Percentiles rank a stretch among this genome's conserved stretches.
phyloP scores from a whole-genome alignment of 1,284 basidiomycete species.

The Cryptococcus amylolentus region DNA sequence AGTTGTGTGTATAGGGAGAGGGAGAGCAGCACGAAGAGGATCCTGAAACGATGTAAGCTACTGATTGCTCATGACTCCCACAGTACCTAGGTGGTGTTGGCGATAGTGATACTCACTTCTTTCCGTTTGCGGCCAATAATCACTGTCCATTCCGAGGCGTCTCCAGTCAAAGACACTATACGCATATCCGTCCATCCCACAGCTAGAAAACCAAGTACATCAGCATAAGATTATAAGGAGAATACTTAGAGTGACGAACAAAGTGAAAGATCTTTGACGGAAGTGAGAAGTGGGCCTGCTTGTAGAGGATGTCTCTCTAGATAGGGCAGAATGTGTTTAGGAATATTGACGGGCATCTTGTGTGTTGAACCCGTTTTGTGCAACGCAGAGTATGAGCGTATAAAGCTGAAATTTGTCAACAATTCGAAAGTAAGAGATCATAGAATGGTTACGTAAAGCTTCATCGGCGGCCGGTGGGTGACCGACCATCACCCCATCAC shows the following conservation, averaged over 20 bases:
- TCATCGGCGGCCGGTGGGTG: too few relatives aligned
- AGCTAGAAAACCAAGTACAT: conserved; percentile 22
- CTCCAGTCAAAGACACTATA: conserved; percentile 22
- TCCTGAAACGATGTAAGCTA: conserved; percentile 28
- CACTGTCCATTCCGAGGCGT: conserved; percentile 30
- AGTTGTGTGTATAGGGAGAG: conserved; percentile 45
- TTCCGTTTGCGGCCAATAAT: conserved; percentile 43
- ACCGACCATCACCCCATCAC: too few relatives aligned
- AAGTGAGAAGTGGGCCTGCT: conserved; percentile 41
- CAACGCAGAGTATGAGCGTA: too few relatives aligned
- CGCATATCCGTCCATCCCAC: conserved; percentile 48
- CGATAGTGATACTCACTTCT: conserved; percentile 24
- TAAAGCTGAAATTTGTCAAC: too few relatives aligned
- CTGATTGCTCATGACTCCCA: neutral
- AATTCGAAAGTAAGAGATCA: too few relatives aligned
- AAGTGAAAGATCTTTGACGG: conserved; percentile 46
- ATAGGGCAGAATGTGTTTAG: conserved; percentile 14
- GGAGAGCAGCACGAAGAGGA: conserved; percentile 42
- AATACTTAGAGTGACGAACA: conserved; percentile 24
- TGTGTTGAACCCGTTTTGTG: neutral
- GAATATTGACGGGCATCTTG: neutral
- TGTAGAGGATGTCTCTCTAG: conserved; percentile 30
- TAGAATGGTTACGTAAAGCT: too few relatives aligned
- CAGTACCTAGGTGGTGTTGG: neutral
- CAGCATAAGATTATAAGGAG: neutral